Percentiles rank a stretch among this genome's conserved stretches.
These are phyloP conservation scores for Teratosphaeria destructans DNA, from an alignment of 2,329 filamentous ascomycete genomes.

Conservation along the genomic window DNA sequence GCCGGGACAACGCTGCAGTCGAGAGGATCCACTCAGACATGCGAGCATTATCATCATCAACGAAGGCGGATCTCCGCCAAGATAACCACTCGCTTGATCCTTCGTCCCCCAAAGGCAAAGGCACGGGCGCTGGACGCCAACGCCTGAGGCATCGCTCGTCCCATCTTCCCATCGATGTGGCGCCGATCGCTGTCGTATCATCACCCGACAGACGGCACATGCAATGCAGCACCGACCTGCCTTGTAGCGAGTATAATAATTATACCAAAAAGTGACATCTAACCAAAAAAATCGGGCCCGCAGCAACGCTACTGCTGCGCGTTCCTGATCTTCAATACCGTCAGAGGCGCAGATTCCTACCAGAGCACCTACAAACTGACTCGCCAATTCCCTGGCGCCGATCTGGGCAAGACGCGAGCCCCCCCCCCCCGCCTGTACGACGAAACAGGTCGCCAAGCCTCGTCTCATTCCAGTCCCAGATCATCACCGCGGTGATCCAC, in stretches of 20 bases:
- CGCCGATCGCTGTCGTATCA: background rate
- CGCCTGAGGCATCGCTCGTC: background rate
- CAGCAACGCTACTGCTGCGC: conserved; percentile 20
- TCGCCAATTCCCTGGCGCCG: background rate
- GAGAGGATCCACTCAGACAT: conserved; percentile 4
- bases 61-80: too few species aligned
- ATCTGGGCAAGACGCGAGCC: background rate
- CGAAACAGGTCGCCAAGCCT: conserved; percentile 6
- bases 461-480: background rate
- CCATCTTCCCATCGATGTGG: background rate
- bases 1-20: conserved; percentile 1
- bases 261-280: background rate
- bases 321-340: conserved; percentile 25
- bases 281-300: conserved; percentile 1
- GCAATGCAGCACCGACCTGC: background rate
- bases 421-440: background rate
- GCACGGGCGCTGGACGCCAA: background rate
- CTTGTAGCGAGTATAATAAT: background rate
- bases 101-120: background rate
- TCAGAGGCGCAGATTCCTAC: background rate
- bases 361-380: background rate
- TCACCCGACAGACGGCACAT: background rate
- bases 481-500: background rate
- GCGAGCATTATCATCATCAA: background rate
- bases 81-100: background rate